phyloP scores from a whole-genome alignment of 306 rosid genomes.

The Medicago arabica region DNA sequence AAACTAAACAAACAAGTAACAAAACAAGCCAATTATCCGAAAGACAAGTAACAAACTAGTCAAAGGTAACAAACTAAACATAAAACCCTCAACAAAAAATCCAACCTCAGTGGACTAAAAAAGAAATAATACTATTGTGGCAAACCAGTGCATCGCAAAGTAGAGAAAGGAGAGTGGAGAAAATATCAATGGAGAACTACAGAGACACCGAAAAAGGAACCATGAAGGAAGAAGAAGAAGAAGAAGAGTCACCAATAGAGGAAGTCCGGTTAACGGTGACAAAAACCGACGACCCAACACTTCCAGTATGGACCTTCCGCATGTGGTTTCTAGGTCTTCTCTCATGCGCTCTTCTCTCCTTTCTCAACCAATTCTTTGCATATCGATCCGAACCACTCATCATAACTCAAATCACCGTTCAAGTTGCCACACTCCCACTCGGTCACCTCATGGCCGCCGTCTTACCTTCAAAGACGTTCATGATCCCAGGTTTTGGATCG shows the following conservation, averaged over 20 bases:
- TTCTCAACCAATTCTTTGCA: constrained; percentile 73
- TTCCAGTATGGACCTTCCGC: constrained; percentile 80
- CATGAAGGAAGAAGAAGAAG: constrained; percentile 31
- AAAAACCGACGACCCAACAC: constrained; percentile 60
- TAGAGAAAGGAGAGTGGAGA: background rate
- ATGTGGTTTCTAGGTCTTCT: constrained; percentile 75
- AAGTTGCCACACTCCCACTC: constrained; percentile 60
- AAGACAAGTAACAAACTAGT: too few relatives aligned
- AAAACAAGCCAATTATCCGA: too few relatives aligned
- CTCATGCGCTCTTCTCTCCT: constrained; percentile 68
- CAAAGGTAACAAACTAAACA: too few relatives aligned
- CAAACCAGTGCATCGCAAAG: background rate
- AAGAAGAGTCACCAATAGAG: constrained; percentile 65
- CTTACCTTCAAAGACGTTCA: constrained; percentile 52
- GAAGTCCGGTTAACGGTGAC: constrained; percentile 66
- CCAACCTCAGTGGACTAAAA: too few relatives aligned
- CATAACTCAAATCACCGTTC: constrained; percentile 62
- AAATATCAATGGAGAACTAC: background rate
- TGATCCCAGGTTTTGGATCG: constrained; percentile 51
- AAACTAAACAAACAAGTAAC: too few relatives aligned
- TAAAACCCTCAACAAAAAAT: too few relatives aligned
- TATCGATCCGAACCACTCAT: constrained; percentile 64
- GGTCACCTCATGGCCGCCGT: constrained; percentile 64
- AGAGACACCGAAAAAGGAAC: constrained; percentile 31
- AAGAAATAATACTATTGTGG: too few relatives aligned